A percentile compares a stretch with the other conserved stretches of the same genome.
Evolutionary conservation across 352 stramenopile genomes (phyloP).

Genomic region (Phytophthora tentaculata): DNA sequence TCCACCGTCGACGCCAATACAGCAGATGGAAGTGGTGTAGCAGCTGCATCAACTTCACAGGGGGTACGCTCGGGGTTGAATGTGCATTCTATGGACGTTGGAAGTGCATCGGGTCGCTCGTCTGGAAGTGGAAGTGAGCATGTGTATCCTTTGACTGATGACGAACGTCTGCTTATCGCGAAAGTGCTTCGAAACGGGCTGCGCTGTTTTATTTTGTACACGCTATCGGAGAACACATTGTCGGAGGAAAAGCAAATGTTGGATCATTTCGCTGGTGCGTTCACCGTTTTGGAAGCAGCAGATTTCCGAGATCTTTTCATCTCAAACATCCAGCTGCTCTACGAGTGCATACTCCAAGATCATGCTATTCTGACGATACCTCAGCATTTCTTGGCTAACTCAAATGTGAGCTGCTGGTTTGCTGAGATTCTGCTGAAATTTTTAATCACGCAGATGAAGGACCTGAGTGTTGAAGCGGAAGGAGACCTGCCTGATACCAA

Average conservation of each 20-base stretch:
- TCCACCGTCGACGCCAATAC: conserved; percentile 75
- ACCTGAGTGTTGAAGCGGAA: conserved; percentile 86
- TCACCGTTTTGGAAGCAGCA: conserved; percentile 95
- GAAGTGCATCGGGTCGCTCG: conserved; percentile 21
- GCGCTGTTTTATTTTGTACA: conserved; percentile 94
- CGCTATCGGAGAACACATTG: conserved; percentile 84
- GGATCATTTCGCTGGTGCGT: conserved; percentile 96
- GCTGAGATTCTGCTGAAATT: conserved; percentile 95
- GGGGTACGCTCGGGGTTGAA: conserved; percentile 22
- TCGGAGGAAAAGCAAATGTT: conserved; percentile 96
- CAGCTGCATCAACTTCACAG: conserved; percentile 27
- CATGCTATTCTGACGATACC: conserved; percentile 94
- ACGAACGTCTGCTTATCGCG: conserved; percentile 93
- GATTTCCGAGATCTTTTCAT: conserved; percentile 94
- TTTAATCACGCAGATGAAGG: conserved; percentile 94
- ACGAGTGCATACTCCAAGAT: conserved; percentile 94
- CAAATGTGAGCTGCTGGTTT: conserved; percentile 94
- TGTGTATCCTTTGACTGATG: conserved; percentile 89
- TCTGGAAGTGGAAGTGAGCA: conserved; percentile 42
- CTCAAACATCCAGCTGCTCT: conserved; percentile 90
- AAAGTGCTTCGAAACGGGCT: conserved; percentile 94
- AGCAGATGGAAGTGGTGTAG: conserved; percentile 38
- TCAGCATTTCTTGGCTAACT: conserved; percentile 94
- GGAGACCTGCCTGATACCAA: conserved; percentile 81
- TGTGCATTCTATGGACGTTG: conserved; percentile 28